Percentiles rank a stretch among this genome's conserved stretches.
Conservation (phyloP, 2,329 filamentous ascomycete genomes). For the Cladosporium cucumerinum region DNA sequence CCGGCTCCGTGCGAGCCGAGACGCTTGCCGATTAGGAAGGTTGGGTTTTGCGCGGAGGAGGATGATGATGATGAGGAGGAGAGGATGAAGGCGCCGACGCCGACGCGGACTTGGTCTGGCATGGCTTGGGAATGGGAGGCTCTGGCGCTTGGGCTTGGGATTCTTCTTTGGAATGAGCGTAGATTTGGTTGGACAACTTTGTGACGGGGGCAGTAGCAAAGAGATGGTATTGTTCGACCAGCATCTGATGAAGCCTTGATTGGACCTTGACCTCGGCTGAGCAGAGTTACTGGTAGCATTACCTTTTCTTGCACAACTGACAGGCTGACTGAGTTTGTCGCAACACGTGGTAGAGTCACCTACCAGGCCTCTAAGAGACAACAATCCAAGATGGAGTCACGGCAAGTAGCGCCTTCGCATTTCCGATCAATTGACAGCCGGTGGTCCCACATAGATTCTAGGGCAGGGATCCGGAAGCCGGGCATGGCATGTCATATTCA, state of each 20-base stretch:
- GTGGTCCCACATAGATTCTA: slow-evolving; percentile 9
- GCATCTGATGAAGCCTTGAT: not conserved
- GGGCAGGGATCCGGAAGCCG: slow-evolving; percentile 8
- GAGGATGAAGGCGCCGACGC: slow-evolving; percentile 49
- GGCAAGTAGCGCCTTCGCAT: not conserved
- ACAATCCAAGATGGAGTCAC: not conserved
- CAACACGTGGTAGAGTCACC: not conserved
- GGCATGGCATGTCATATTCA: not conserved
- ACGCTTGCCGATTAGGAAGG: slow-evolving; percentile 48
- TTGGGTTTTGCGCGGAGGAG: slow-evolving; percentile 27
- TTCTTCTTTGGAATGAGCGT: not conserved
- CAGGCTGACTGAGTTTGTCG: not conserved
- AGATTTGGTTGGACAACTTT: not conserved
- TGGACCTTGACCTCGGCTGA: not conserved
- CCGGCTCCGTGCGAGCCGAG: slow-evolving; percentile 48
- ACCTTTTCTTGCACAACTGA: not conserved
- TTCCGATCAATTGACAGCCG: slow-evolving; percentile 1
- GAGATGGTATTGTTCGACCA: not conserved
- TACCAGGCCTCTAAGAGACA: not conserved
- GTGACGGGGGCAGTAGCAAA: not conserved
- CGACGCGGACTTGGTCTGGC: slow-evolving; percentile 34
- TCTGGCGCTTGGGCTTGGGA: not conserved
- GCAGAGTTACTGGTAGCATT: not conserved
- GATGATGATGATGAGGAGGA: not conserved
- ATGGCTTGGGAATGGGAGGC: not conserved